Evolutionary conservation across 306 rosid genomes (phyloP).

Genomic region (Gastrolobium bilobum): DNA sequence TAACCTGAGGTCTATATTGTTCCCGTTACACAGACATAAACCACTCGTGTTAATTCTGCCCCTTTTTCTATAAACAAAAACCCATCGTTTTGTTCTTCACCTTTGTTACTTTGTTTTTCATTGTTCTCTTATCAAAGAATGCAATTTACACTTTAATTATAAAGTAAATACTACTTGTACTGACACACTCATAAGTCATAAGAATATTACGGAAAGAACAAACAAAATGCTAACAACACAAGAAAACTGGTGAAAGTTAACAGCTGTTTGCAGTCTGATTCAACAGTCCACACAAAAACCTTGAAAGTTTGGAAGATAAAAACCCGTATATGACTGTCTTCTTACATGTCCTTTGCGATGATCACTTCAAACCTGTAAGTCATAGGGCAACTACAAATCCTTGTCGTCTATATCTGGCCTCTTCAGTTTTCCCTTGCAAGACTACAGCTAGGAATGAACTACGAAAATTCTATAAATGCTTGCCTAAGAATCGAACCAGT

Average conservation of each 20-base stretch:
- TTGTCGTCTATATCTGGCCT: background rate
- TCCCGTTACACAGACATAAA: background rate
- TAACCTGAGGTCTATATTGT: background rate
- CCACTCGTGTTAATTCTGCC: background rate
- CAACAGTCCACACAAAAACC: background rate
- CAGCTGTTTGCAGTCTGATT: background rate
- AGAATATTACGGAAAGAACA: too few species aligned
- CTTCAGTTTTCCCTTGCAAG: background rate
- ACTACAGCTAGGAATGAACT: background rate
- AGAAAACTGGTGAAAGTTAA: background rate
- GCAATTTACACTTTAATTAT: background rate
- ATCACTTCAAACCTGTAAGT: background rate
- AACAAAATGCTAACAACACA: background rate
- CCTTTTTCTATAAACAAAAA: background rate
- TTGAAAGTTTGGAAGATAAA: background rate
- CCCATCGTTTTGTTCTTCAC: background rate
- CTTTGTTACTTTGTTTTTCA: too few species aligned
- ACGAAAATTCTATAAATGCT: background rate
- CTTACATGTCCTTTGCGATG: background rate
- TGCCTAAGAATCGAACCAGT: too few species aligned
- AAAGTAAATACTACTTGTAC: too few species aligned
- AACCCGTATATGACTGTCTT: background rate
- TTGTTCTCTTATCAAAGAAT: background rate
- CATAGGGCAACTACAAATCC: background rate
- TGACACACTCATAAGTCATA: too few species aligned